A percentile compares a stretch with the other conserved stretches of the same genome.
phyloP scores from a whole-genome alignment of 441 rosid species.

The Macaranga tanarius region DNA sequence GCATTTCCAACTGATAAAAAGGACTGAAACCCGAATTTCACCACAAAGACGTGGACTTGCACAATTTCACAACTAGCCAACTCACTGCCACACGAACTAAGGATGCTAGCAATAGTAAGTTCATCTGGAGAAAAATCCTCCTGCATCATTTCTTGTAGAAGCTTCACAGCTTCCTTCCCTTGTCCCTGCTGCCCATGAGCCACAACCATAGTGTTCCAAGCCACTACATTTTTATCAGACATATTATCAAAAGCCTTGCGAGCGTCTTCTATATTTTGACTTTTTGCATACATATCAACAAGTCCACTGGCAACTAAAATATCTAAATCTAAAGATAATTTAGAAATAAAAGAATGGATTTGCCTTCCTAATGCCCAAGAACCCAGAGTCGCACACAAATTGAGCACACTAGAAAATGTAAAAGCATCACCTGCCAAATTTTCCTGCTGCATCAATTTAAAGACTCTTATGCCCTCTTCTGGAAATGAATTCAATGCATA shows the following conservation, averaged over 20 bases:
- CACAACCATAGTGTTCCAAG: constrained; percentile 71
- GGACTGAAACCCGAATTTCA: constrained; percentile 41
- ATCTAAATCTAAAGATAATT: constrained; percentile 46
- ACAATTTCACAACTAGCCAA: constrained; percentile 40
- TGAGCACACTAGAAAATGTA: constrained; percentile 61
- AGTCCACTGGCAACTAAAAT: constrained; percentile 55
- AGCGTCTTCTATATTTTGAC: constrained; percentile 41
- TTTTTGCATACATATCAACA: constrained; percentile 58
- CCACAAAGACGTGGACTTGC: constrained; percentile 47
- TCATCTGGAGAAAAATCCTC: constrained; percentile 51
- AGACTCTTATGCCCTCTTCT: constrained; percentile 43
- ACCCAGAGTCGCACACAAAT: constrained; percentile 39
- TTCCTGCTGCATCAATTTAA: constrained; percentile 39
- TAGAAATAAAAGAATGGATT: constrained; percentile 47
- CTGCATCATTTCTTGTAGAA: constrained; percentile 42
- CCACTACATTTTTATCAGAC: constrained; percentile 51
- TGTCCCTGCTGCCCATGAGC: constrained; percentile 52
- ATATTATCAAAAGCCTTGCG: constrained; percentile 48
- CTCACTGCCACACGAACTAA: constrained; percentile 49
- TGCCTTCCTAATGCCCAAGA: constrained; percentile 43
- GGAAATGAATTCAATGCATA: constrained; percentile 47
- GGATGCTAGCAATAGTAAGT: constrained; percentile 48
- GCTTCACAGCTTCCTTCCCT: constrained; percentile 52
- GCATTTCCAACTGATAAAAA: constrained; percentile 51
- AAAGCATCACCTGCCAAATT: constrained; percentile 39